These are phyloP conservation scores for Debaryomyces sp. DNA, from an alignment of 1,139 yeast species.

Conservation along the genomic window DNA sequence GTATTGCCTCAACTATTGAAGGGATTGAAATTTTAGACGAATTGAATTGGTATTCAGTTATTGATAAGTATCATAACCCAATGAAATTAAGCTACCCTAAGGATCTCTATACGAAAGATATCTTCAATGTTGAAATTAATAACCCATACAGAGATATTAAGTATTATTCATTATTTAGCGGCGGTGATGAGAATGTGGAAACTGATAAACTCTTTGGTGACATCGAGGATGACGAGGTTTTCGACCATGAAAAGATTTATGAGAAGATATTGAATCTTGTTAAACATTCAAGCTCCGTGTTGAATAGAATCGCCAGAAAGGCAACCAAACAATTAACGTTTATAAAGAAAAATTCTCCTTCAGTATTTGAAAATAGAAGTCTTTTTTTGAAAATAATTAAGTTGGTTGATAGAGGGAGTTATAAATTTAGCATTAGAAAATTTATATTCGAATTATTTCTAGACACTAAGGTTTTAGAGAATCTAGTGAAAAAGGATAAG, in stretches of 20 bases:
- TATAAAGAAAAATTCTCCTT: slow-evolving; percentile 55
- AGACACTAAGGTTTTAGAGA: slow-evolving; percentile 58
- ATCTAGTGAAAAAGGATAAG: slow-evolving; percentile 44
- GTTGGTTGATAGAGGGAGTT: slow-evolving; percentile 67
- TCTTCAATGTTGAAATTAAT: slow-evolving; percentile 27
- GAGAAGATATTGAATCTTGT: slow-evolving; percentile 50
- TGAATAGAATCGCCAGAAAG: slow-evolving; percentile 66
- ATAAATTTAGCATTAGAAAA: slow-evolving; percentile 63
- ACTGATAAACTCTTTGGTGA: slow-evolving; percentile 11
- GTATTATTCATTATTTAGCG: slow-evolving; percentile 31
- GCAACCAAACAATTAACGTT: slow-evolving; percentile 65
- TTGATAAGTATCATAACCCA: slow-evolving; percentile 55
- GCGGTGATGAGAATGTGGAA: slow-evolving; percentile 14
- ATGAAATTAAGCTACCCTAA: slow-evolving; percentile 59
- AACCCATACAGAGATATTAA: slow-evolving; percentile 38
- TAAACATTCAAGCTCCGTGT: slow-evolving; percentile 60
- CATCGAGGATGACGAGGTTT: slow-evolving; percentile 16
- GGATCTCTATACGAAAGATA: slow-evolving; percentile 12
- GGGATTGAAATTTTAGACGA: slow-evolving; percentile 90
- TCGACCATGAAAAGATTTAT: slow-evolving; percentile 28
- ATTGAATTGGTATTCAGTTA: slow-evolving; percentile 68
- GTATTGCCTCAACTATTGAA: slow-evolving; percentile 70
- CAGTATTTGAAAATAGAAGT: slow-evolving; percentile 57
- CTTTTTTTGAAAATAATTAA: slow-evolving; percentile 63
- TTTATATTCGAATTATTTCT: slow-evolving; percentile 69